Evolutionary conservation across 441 rosid species (phyloP), one percentile per base, ranked within the genome.

Genomic region (Mallotus japonicus): DNA sequence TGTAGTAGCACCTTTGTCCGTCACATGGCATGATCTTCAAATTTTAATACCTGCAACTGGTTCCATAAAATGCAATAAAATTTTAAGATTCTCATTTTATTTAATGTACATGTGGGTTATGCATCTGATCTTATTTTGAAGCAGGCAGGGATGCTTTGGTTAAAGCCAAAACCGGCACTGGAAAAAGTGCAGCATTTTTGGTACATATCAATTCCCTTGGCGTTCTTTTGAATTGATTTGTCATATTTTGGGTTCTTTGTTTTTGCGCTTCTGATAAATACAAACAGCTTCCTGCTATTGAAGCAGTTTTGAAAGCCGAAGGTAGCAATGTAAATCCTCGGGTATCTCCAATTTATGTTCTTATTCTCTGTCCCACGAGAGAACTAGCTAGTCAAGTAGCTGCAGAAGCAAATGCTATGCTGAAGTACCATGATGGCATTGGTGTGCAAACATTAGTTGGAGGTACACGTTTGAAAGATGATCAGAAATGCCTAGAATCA

Each of bases 221-320:
- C 17, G 53, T 69, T 59, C 28, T 56, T 73, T 8, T 78, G 53
- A 69, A 73, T 69, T 71, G 62, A 44, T 42, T 72, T 65, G 54
- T 73, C 16, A 47, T 55, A 37, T 56, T 82, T 82, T 72, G 49
- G 76, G 60, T 81, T 78, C 53, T 70, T 75, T 75, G 46, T 74
- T 76, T 79, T 74, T 77, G 70, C 75, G 63, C 77, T 66, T 76
- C 84, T 80, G 77, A 79, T 87, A 87, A 85, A 85, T 82, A 74
- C 81, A 84, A 88, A 85, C 91, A 96, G 99, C 90, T 93, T 88
- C 99, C 98, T 82, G 97, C 96, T 64, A 90, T 90, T 92, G 98
- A 96, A 96, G 86, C 98, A 89, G 97, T 87, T 84, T 73, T 88
- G 82, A 89, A 87, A 86, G 86, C 90, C 76, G 76, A 72, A 68